Evolutionary conservation across 495 filamentous ascomycete species (phyloP), one percentile per base, ranked within the genome.

Genomic region (Chaetomium cochliodes): DNA sequence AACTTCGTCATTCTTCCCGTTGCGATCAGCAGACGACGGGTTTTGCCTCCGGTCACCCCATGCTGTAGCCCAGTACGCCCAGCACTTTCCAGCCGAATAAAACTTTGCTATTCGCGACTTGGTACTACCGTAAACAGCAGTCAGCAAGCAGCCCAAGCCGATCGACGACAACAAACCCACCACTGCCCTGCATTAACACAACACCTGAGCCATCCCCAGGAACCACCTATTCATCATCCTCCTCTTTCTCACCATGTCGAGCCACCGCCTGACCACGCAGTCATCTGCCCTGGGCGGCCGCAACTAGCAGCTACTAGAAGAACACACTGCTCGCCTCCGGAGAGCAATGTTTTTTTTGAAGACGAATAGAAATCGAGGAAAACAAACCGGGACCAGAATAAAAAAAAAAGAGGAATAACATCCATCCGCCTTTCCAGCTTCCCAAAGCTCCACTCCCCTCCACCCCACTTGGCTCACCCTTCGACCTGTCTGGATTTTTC

Each of bases 251-350:
- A 69, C 60, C 60, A 69, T 69, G 67, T 30, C 60, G 50, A 56
- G 30, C 42, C 60, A 49, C 62, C 67, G 59, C 60, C 64, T 66
- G 63, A 66, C 61, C 50, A 55, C 53, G 46, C 63, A 69, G 67
- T 69, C 63, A 63, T 69, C 63, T 60, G 52, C 63, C 26, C 51
- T 63, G 60, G 41, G 52, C 60, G 55, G 62, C 61, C 60, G 64
- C 25, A 62, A 64, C 64, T 63, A 58, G 41, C 65, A 69, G 30
- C 60, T 26, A 26, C 60, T 47, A 28, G 33, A 41, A 47, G 16
- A n/a, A n/a, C 5, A 55, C 8, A 46, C 41, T 60, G 33, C 20
- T 58, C 37, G 46, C 49, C 52, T 54, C n/a, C 37, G 28, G 9
- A 37, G 47, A 42, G 44, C 46, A 20, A 33, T 42, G 37, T 30